Base-by-base conservation (phyloP, 352 stramenopile species). In the Globisporangium carolinianum region DNA sequence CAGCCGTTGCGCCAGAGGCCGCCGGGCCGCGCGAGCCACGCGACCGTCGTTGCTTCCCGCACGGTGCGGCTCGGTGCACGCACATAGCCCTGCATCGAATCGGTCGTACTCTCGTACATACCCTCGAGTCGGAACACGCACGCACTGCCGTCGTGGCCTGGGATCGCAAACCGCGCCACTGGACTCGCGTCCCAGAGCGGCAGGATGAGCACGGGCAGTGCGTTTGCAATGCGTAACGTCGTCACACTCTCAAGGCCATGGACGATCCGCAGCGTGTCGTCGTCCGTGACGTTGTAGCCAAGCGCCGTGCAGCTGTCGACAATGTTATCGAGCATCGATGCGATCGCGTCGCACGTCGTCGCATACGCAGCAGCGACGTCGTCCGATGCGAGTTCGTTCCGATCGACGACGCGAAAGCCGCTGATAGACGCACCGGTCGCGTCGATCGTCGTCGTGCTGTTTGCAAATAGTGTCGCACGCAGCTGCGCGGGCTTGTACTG, bases 1-100 rank as follows among this genome's bases (percentile, higher is more conserved):
- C 73, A 86, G 14, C 75, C 75, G 36, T 86, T 71, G 15, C 56
- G 53, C 75, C 71, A 78, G 1, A 57, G 47, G 0, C 71, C 68
- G 0, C 63, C 59, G 5, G 57, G 58, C 4, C 61, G 53, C 9
- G 55, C 5, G 0, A 83, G 65, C 76, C 72, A 84, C 51, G 75
- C 59, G 45, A 52, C 57, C 0, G 72, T 83, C 36, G 71, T 77
- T 8, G 35, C 15, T 36, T 76, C 72, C 12, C 72, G 57, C 4
- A 68, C 52, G 0, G 36, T 10, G 0, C 70, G 65, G 15, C 70
- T 59, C 6, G 75, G 54, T 72, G 32, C 58, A 68, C 38, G 64
- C 57, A 49, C 7, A 0, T 15, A 49, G 18, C 18, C 18, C n/a
- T 15, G 12, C 4, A 32, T 35, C 45, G 45, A 18, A 17, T 32